Evolutionary conservation across 192 early-diverging fungal genomes (phyloP).

Genomic region (Coemansia sp.): DNA sequence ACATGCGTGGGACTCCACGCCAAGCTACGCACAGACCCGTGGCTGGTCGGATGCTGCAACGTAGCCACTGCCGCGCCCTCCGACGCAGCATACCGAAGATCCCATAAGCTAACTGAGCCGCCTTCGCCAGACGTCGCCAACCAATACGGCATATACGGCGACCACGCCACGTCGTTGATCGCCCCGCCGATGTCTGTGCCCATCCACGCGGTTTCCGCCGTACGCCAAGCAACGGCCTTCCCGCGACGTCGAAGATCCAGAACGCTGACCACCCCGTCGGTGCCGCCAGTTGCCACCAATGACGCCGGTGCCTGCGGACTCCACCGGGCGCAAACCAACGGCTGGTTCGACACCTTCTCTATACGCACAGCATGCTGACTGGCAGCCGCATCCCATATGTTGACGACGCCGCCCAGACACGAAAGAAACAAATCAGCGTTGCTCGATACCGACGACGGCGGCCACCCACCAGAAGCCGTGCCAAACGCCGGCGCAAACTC

Average conservation of each 20-base stretch:
- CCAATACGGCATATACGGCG: slow-evolving; percentile 78
- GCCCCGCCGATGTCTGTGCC: slow-evolving; percentile 9
- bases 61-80: slow-evolving; percentile 29
- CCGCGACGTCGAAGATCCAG: slow-evolving; percentile 55
- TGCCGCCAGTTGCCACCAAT: slow-evolving; percentile 36
- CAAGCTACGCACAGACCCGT: slow-evolving; percentile 31
- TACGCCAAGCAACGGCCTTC: slow-evolving; percentile 59
- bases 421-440: slow-evolving; percentile 43
- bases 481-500: slow-evolving; percentile 52
- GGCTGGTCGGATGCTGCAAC: slow-evolving; percentile 33
- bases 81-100: slow-evolving; percentile 61
- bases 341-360: slow-evolving; percentile 48
- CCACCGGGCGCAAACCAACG: slow-evolving; percentile 41
- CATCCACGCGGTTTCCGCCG: slow-evolving; percentile 9
- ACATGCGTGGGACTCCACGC: slow-evolving; percentile 71
- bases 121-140: slow-evolving; percentile 64
- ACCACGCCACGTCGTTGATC: slow-evolving; percentile 64
- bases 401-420: slow-evolving; percentile 48
- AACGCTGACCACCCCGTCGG: slow-evolving; percentile 39
- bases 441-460: slow-evolving; percentile 19
- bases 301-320: slow-evolving; percentile 39
- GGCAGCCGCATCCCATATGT: slow-evolving; percentile 47
- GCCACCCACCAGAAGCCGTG: slow-evolving; percentile 8
- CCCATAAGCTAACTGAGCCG: slow-evolving; percentile 67
- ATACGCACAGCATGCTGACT: slow-evolving; percentile 38